phyloP scores from a whole-genome alignment of 2,329 filamentous ascomycete species.

The Lasiodiplodia citricola region DNA sequence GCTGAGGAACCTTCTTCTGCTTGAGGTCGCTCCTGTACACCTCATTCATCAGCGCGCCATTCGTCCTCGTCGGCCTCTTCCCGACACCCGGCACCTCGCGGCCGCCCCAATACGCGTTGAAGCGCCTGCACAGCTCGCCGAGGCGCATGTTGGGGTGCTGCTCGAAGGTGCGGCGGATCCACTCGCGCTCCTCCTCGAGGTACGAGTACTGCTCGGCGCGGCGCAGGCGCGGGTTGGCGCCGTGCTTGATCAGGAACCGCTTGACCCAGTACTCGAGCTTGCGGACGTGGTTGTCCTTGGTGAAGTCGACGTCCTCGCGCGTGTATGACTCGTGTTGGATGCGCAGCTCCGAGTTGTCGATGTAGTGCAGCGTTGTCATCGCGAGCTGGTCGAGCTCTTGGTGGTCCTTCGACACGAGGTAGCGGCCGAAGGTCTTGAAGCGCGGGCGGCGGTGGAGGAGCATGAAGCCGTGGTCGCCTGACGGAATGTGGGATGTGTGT shows the following conservation, averaged over 20 bases:
- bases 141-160: not conserved
- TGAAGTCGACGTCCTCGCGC: not conserved
- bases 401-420: not conserved
- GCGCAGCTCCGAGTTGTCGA: not conserved
- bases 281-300: not conserved
- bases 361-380: not conserved
- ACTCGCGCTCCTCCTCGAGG: not conserved
- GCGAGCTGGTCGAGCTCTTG: not conserved
- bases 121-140: not conserved
- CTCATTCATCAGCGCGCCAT: not conserved
- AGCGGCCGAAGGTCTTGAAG: not conserved
- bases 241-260: not conserved
- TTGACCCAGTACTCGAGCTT: not conserved
- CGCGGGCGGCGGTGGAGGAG: conserved; percentile 7
- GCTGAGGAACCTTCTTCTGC: not conserved
- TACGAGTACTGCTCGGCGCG: not conserved
- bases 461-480: conserved; percentile 5
- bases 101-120: not conserved
- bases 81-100: not conserved
- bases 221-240: not conserved
- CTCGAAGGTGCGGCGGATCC: not conserved
- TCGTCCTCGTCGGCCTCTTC: not conserved
- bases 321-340: not conserved
- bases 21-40: not conserved
- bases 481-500: not conserved